Evolutionary conservation across 768 basidiomycete genomes (phyloP).

Genomic region (Harrya chromipes): DNA sequence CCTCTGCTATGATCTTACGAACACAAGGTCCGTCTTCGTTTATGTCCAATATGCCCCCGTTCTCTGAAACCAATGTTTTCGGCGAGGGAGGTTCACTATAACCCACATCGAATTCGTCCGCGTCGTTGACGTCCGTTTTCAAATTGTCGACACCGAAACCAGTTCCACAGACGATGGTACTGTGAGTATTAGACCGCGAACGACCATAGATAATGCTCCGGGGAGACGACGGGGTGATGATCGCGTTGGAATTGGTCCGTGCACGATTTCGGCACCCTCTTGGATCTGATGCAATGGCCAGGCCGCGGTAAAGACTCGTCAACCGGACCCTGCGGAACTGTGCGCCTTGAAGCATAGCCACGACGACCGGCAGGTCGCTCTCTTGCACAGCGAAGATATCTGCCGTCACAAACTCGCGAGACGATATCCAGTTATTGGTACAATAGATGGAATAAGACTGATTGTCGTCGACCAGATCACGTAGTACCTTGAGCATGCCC

Average conservation of each 20-base stretch:
- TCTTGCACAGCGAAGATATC: slow-evolving; percentile 51
- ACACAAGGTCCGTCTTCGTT: slow-evolving; percentile 22
- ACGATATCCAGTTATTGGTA: slow-evolving; percentile 41
- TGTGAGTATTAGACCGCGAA: slow-evolving; percentile 27
- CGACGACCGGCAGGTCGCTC: slow-evolving; percentile 36
- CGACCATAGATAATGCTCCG: slow-evolving; percentile 29
- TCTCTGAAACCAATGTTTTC: slow-evolving; percentile 39
- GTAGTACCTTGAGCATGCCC: slow-evolving; percentile 45
- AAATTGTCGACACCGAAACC: slow-evolving; percentile 3
- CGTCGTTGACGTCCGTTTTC: slow-evolving; percentile 3
- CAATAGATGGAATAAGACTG: slow-evolving; percentile 52
- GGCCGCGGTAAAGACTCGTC: slow-evolving; percentile 44
- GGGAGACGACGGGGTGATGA: slow-evolving; percentile 23
- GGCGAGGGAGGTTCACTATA: slow-evolving; percentile 33
- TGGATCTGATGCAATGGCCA: slow-evolving; percentile 35
- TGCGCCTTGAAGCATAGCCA: slow-evolving; percentile 56
- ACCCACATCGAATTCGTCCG: slow-evolving; percentile 2
- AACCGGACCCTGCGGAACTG: slow-evolving; percentile 57
- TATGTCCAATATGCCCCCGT: background rate
- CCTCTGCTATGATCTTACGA: slow-evolving; percentile 40
- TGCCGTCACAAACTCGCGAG: slow-evolving; percentile 44
- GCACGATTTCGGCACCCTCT: slow-evolving; percentile 4
- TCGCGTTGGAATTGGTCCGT: slow-evolving; percentile 29
- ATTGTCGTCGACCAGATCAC: slow-evolving; percentile 39
- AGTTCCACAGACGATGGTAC: slow-evolving; percentile 5